A percentile compares a stretch with the other conserved stretches of the same genome.
Evolutionary conservation across 2,329 filamentous ascomycete species (phyloP).

Genomic region (Aureobasidium sp.): DNA sequence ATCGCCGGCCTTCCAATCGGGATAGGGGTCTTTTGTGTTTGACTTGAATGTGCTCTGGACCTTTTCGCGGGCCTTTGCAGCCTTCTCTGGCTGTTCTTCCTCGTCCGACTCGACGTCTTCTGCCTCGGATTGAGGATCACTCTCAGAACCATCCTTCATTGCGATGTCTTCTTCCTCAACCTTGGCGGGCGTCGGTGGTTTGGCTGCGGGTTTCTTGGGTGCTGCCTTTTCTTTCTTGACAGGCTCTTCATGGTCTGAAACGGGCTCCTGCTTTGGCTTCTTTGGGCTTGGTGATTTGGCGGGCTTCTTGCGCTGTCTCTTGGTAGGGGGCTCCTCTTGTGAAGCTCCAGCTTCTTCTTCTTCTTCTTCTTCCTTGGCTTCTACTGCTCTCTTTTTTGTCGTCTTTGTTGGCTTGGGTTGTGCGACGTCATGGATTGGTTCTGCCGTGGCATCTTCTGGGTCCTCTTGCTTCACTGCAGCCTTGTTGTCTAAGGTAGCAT

Average conservation of each 20-base stretch:
- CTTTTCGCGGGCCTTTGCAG: constrained; percentile 68
- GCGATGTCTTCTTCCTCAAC: constrained; percentile 18
- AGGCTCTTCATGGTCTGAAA: constrained; percentile 27
- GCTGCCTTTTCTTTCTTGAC: background rate
- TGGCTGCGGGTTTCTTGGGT: constrained; percentile 1
- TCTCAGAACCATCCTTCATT: constrained; percentile 15
- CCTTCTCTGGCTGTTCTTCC: constrained; percentile 60
- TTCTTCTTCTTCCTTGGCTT: constrained; percentile 21
- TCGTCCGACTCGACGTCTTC: constrained; percentile 38
- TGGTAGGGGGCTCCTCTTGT: constrained; percentile 27
- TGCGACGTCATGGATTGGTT: constrained; percentile 12
- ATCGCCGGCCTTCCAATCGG: constrained; percentile 83
- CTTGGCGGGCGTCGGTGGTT: background rate
- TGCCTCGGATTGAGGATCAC: constrained; percentile 19
- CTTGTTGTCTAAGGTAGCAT: constrained; percentile 16
- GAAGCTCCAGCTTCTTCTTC: constrained; percentile 11
- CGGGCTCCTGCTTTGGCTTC: constrained; percentile 20
- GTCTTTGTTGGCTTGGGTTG: constrained; percentile 21
- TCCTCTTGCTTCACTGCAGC: constrained; percentile 19
- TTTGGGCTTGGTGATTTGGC: constrained; percentile 12
- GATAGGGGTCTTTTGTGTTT: constrained; percentile 70
- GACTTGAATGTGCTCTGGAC: constrained; percentile 67
- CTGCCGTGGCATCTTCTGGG: constrained; percentile 22
- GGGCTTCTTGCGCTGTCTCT: constrained; percentile 26
- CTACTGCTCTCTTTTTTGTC: constrained; percentile 18